Conservation (phyloP, 2,329 filamentous ascomycete species). For the Didymella exigua region DNA sequence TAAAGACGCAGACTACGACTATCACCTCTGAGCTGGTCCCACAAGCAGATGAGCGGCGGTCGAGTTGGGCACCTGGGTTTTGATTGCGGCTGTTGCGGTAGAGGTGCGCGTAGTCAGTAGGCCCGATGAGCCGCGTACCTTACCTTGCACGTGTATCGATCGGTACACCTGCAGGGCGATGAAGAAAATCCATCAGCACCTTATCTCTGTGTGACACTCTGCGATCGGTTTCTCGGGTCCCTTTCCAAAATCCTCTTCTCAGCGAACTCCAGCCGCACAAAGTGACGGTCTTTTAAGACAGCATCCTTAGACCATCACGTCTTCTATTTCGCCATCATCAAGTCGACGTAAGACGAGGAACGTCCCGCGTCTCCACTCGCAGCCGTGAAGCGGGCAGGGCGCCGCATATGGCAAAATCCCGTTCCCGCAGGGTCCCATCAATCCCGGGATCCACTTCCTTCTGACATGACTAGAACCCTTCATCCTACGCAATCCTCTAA, state of each 20-base stretch:
- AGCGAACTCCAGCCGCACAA: no score
- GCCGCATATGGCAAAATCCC: background rate
- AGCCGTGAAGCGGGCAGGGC: background rate
- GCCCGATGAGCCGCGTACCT: background rate
- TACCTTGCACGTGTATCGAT: background rate
- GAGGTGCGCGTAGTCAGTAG: background rate
- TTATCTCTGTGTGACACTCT: background rate
- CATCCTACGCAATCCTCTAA: no score
- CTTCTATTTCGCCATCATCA: background rate
- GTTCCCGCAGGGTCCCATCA: background rate
- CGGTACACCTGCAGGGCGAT: background rate
- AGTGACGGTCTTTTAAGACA: no score
- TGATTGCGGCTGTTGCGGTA: background rate
- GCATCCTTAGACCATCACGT: background rate
- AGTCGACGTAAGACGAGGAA: background rate
- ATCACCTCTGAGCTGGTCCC: slow-evolving; percentile 2
- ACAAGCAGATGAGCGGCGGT: background rate
- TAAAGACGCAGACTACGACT: slow-evolving; percentile 7
- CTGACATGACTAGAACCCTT: slow-evolving; percentile 1
- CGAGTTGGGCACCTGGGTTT: background rate
- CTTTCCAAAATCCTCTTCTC: background rate
- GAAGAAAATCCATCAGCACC: background rate
- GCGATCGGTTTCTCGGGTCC: background rate
- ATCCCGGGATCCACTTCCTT: background rate
- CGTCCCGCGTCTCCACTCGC: background rate